Evolutionary conservation across 2,329 filamentous ascomycete genomes (phyloP).

Genomic region (Microdochium trichocladiopsis): DNA sequence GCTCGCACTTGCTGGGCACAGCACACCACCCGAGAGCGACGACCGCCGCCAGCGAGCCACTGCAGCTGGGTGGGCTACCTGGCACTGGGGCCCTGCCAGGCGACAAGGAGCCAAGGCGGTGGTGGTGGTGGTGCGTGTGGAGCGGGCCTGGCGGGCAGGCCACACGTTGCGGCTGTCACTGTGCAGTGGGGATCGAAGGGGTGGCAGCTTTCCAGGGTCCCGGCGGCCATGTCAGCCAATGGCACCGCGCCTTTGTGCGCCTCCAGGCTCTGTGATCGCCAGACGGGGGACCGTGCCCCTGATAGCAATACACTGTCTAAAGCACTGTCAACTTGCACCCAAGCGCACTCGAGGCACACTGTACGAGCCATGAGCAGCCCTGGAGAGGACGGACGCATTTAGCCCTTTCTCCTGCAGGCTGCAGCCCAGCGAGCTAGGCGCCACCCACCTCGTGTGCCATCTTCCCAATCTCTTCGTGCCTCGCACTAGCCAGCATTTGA

Average conservation of each 20-base stretch:
- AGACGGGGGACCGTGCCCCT: too few relatives aligned
- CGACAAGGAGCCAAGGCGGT: background rate
- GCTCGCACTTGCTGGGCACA: too few relatives aligned
- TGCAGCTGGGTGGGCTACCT: too few relatives aligned
- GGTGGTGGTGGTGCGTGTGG: background rate
- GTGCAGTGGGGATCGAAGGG: background rate
- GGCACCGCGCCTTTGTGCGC: background rate
- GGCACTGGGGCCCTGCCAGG: background rate
- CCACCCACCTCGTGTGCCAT: background rate
- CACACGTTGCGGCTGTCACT: background rate
- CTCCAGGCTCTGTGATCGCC: too few relatives aligned
- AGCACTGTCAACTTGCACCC: too few relatives aligned
- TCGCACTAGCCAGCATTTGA: background rate
- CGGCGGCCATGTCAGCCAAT: background rate
- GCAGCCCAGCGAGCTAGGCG: background rate
- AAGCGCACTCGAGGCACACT: too few relatives aligned
- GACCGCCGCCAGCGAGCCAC: too few relatives aligned
- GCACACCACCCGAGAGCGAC: too few relatives aligned
- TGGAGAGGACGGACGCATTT: too few relatives aligned
- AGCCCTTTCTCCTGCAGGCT: background rate
- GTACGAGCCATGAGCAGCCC: too few relatives aligned
- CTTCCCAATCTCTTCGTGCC: background rate
- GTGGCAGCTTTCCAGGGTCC: too few relatives aligned
- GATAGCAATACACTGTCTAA: too few relatives aligned
- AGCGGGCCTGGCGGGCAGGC: background rate